Percentiles rank a stretch among this genome's conserved stretches.
Conservation (phyloP, 306 rosid genomes). For the Rosa lucieae region DNA sequence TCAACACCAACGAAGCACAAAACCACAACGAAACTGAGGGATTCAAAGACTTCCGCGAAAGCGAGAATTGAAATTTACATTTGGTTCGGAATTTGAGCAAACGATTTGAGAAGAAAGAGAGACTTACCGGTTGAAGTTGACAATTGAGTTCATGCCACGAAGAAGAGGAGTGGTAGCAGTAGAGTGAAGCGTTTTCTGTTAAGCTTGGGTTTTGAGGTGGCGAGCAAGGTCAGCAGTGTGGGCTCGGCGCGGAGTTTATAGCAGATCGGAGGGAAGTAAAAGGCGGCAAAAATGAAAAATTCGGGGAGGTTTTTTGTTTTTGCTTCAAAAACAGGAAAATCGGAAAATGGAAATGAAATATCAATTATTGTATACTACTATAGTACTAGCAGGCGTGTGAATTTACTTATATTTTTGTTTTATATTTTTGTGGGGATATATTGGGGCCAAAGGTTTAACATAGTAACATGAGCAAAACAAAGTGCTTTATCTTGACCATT, state of each 20-base stretch:
- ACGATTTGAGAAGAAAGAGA: not conserved
- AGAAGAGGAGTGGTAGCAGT: not conserved
- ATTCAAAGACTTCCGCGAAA: not conserved
- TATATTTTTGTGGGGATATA: no score
- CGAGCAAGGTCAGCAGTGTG: not conserved
- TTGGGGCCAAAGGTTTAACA: no score
- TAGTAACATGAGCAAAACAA: no score
- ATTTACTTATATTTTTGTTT: no score
- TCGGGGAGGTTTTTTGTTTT: not conserved
- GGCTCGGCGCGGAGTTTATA: not conserved
- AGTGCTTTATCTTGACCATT: no score
- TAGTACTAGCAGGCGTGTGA: no score
- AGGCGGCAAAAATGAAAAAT: slow-evolving; percentile 17
- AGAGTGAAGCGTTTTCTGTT: not conserved
- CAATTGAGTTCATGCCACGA: not conserved
- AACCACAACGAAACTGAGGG: not conserved
- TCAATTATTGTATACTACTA: no score
- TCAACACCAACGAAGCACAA: not conserved
- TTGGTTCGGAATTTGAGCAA: not conserved
- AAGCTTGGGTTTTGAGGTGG: not conserved
- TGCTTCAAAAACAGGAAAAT: not conserved
- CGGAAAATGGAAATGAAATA: not conserved
- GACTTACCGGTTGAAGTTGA: slow-evolving; percentile 7
- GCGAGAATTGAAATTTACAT: not conserved
- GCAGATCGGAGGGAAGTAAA: slow-evolving; percentile 7